Conservation (phyloP, 225 moss, liverwort and hornwort species). For the Sphagnum contortum region DNA sequence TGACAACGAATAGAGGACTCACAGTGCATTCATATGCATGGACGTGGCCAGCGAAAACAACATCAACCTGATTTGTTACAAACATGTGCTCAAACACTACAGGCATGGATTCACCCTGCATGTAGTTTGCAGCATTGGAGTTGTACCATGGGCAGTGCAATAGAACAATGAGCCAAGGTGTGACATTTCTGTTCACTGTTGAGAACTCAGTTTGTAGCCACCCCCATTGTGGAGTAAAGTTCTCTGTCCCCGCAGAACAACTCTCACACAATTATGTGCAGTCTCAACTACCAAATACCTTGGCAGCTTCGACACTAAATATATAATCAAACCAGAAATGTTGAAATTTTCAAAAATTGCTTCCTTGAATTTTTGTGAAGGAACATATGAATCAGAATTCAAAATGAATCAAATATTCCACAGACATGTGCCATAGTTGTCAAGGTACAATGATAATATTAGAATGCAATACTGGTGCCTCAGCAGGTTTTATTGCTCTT, state of each 20-base stretch:
- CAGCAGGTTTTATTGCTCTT: not conserved
- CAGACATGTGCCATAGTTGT: too few species aligned
- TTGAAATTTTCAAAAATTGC: not conserved
- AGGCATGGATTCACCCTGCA: constrained; percentile 43
- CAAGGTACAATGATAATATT: too few species aligned
- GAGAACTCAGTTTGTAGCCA: constrained; percentile 24
- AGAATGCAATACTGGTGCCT: too few species aligned
- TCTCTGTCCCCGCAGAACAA: not conserved
- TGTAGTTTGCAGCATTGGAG: constrained; percentile 29
- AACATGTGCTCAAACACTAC: constrained; percentile 28
- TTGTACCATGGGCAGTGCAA: constrained; percentile 49
- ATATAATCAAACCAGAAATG: not conserved
- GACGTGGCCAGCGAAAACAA: too few species aligned
- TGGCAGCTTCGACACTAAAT: not conserved
- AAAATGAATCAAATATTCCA: too few species aligned
- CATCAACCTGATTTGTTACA: constrained; percentile 5
- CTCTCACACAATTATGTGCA: not conserved
- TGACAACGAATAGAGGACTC: not conserved
- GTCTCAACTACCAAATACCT: too few species aligned
- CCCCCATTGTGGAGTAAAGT: not conserved
- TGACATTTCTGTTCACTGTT: constrained; percentile 23
- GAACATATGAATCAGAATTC: too few species aligned
- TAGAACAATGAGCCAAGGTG: constrained; percentile 44
- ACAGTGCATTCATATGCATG: too few species aligned
- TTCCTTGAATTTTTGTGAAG: too few species aligned